Evolutionary conservation across 345 rosid species (phyloP).

Genomic region (Erodium maritimum): DNA sequence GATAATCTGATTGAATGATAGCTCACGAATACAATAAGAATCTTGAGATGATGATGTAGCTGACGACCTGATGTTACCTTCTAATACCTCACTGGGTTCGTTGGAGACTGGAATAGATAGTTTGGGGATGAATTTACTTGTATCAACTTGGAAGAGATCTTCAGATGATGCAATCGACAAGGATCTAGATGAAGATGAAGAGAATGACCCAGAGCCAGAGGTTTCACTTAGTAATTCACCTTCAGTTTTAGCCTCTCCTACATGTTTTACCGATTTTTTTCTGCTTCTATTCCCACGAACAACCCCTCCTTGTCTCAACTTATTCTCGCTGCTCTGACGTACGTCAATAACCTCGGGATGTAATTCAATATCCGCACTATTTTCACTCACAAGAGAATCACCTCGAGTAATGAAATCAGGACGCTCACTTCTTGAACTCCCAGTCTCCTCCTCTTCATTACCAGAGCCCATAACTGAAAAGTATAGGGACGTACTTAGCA

Average conservation of each 20-base stretch:
- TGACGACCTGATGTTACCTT: constrained; percentile 10
- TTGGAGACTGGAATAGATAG: background rate
- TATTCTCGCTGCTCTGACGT: constrained; percentile 10
- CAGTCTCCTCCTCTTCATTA: constrained; percentile 3
- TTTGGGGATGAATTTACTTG: background rate
- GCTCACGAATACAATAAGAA: constrained; percentile 31
- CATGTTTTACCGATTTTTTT: constrained; percentile 7
- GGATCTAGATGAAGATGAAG: constrained; percentile 19
- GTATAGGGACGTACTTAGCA: background rate
- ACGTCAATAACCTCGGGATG: constrained; percentile 7
- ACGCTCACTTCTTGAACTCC: no score
- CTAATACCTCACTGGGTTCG: background rate
- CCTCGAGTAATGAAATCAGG: no score
- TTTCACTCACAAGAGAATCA: no score
- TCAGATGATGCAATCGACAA: constrained; percentile 28
- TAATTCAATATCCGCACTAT: background rate
- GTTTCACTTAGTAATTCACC: constrained; percentile 1
- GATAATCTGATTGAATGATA: constrained; percentile 3
- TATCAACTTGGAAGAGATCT: constrained; percentile 16
- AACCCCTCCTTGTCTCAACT: constrained; percentile 8
- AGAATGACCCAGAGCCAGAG: constrained; percentile 15
- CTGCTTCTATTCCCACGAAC: constrained; percentile 14
- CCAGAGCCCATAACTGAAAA: constrained; percentile 32
- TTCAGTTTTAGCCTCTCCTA: constrained; percentile 3
- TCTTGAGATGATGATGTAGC: constrained; percentile 19